Conservation (phyloP, 2,329 filamentous ascomycete species). For the Aspergillus brunneoviolaceus region DNA sequence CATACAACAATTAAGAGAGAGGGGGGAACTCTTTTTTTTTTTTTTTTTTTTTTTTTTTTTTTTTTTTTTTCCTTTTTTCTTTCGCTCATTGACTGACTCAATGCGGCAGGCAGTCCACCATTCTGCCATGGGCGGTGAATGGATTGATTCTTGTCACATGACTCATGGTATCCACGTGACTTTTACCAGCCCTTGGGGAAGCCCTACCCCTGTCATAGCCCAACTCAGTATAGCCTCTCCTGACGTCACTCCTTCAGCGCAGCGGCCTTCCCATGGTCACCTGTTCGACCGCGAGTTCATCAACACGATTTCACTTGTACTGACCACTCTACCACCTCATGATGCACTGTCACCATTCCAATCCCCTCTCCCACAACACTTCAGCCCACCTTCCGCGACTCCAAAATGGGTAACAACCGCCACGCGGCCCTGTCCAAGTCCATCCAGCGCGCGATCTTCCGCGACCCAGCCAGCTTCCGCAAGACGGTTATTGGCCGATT, state of each 20-base stretch:
- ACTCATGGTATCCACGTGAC: not conserved
- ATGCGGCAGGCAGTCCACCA: slow-evolving; percentile 20
- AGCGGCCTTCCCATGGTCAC: not conserved
- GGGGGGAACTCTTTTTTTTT: slow-evolving; percentile 15
- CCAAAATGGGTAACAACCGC: slow-evolving; percentile 25
- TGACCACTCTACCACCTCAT: not conserved
- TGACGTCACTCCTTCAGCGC: slow-evolving; percentile 17
- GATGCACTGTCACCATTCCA: not conserved
- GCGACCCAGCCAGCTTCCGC: slow-evolving; percentile 27
- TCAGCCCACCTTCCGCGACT: not conserved
- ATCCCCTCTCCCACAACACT: not conserved
- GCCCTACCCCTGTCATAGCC: slow-evolving; percentile 15
- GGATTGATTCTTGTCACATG: no score
- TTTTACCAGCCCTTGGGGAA: slow-evolving; percentile 4
- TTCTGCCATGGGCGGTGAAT: slow-evolving; percentile 29
- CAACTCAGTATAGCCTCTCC: not conserved
- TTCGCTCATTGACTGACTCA: slow-evolving; percentile 25
- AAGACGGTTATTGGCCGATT: slow-evolving; percentile 45
- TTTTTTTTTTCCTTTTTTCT: slow-evolving; percentile 20
- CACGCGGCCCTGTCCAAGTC: slow-evolving; percentile 30
- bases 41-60: slow-evolving; percentile 24
- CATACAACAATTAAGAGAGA: no score
- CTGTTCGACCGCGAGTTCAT: not conserved
- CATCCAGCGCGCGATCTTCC: slow-evolving; percentile 31
- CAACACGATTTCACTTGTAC: not conserved